These are phyloP conservation scores for Elsinoe ampelina DNA, from an alignment of 2,329 filamentous ascomycete genomes.

Conservation along the genomic window DNA sequence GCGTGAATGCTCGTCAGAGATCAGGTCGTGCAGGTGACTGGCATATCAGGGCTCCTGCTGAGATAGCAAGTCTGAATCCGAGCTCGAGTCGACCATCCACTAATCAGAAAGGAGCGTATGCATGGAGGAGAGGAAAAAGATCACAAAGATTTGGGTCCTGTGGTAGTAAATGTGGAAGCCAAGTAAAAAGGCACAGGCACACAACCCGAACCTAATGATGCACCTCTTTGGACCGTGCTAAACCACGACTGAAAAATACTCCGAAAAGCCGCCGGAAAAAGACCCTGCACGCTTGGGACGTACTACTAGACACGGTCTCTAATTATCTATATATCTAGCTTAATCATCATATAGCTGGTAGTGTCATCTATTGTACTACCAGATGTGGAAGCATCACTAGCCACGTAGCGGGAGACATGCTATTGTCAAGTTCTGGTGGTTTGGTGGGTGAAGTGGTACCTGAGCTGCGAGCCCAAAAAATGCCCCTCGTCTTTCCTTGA, in stretches of 20 bases:
- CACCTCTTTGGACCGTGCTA: background rate
- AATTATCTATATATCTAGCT: too few relatives aligned
- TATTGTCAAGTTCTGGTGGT: too few relatives aligned
- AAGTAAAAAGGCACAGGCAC: too few relatives aligned
- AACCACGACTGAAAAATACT: background rate
- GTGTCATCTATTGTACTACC: too few relatives aligned
- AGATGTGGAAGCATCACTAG: too few relatives aligned
- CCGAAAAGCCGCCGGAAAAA: background rate
- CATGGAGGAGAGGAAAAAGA: background rate
- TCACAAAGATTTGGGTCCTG: conserved; percentile 1
- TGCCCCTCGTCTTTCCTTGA: background rate
- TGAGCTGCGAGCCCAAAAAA: too few relatives aligned
- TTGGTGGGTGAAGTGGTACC: too few relatives aligned
- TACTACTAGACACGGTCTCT: too few relatives aligned
- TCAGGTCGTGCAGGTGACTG: background rate
- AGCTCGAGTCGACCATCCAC: background rate
- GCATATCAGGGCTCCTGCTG: background rate
- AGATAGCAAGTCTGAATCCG: background rate
- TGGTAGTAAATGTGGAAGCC: background rate
- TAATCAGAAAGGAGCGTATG: background rate
- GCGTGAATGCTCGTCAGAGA: background rate
- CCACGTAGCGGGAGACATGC: too few relatives aligned
- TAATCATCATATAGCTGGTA: too few relatives aligned
- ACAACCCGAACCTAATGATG: too few relatives aligned
- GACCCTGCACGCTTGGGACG: too few relatives aligned